Conservation (phyloP, 2,329 filamentous ascomycete genomes). For the Verticillium dahliae region DNA sequence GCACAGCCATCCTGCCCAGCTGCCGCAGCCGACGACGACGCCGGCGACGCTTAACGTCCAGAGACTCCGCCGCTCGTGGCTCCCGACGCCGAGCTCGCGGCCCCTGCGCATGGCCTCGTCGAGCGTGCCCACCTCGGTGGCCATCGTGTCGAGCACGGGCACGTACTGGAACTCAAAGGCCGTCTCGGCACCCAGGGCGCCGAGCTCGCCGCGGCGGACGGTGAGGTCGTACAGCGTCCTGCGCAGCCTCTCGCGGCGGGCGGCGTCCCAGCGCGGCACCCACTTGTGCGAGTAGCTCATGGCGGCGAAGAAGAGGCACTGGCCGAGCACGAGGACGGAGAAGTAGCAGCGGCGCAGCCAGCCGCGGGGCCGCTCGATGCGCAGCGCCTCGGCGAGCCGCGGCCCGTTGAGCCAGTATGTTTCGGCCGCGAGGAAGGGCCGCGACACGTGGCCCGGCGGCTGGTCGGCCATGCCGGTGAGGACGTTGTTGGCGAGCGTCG, state of each 20-base stretch:
- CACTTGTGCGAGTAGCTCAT: slow-evolving; percentile 39
- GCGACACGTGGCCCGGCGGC: slow-evolving; percentile 58
- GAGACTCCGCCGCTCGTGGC: slow-evolving; percentile 28
- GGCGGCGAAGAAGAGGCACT: slow-evolving; percentile 59
- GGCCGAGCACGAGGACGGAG: slow-evolving; percentile 52
- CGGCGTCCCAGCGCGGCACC: slow-evolving; percentile 19
- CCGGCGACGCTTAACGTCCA: slow-evolving; percentile 34
- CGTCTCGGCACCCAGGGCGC: slow-evolving; percentile 55
- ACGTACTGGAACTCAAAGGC: slow-evolving; percentile 68
- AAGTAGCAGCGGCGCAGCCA: slow-evolving; percentile 38
- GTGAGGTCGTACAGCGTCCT: slow-evolving; percentile 45
- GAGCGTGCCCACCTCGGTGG: slow-evolving; percentile 24
- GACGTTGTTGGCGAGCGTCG: slow-evolving; percentile 67
- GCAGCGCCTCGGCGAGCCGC: slow-evolving; percentile 53
- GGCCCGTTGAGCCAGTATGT: slow-evolving; percentile 66
- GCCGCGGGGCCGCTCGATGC: slow-evolving; percentile 45
- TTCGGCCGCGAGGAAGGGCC: slow-evolving; percentile 61
- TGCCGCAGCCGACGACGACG: slow-evolving; percentile 15
- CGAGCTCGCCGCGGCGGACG: slow-evolving; percentile 50
- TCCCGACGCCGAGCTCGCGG: slow-evolving; percentile 17
- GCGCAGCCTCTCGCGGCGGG: slow-evolving; percentile 21
- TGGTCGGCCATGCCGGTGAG: slow-evolving; percentile 60
- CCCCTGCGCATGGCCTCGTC: slow-evolving; percentile 11
- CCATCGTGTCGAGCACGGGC: slow-evolving; percentile 35
- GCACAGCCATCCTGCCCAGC: slow-evolving; percentile 17